Evolutionary conservation across 345 rosid species (phyloP).

Genomic region (Geranium rotundifolium): DNA sequence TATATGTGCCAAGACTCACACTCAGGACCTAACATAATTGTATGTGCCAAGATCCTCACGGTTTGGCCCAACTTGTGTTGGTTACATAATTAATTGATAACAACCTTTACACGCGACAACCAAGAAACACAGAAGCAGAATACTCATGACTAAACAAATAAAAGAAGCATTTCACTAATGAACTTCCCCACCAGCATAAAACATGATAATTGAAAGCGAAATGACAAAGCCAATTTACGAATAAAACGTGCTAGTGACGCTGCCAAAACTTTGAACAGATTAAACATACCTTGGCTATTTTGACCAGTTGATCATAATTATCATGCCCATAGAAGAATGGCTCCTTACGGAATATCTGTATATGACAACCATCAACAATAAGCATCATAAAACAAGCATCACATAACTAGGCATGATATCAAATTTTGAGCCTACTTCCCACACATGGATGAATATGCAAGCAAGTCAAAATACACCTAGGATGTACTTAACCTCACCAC

Average conservation of each 20-base stretch:
- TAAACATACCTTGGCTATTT: slow-evolving; percentile 77
- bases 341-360: slow-evolving; percentile 95
- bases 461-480: slow-evolving; percentile 12
- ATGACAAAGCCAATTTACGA: neutral
- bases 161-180: neutral
- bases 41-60: no score
- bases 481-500: slow-evolving; percentile 6
- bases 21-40: no score
- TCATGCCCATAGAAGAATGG: slow-evolving; percentile 33
- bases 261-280: neutral
- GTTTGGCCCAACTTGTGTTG: no score
- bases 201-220: no score
- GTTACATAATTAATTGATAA: no score
- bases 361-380: slow-evolving; percentile 20
- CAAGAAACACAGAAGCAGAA: neutral
- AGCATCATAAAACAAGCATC: slow-evolving; percentile 12
- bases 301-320: slow-evolving; percentile 92
- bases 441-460: slow-evolving; percentile 19
- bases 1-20: no score
- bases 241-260: neutral
- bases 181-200: neutral
- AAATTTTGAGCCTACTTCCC: slow-evolving; percentile 13
- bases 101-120: neutral
- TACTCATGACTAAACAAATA: neutral
- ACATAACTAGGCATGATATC: no score